These are phyloP conservation scores for Phytophthora parvispora DNA, from an alignment of 352 stramenopile species.

Conservation along the genomic window DNA sequence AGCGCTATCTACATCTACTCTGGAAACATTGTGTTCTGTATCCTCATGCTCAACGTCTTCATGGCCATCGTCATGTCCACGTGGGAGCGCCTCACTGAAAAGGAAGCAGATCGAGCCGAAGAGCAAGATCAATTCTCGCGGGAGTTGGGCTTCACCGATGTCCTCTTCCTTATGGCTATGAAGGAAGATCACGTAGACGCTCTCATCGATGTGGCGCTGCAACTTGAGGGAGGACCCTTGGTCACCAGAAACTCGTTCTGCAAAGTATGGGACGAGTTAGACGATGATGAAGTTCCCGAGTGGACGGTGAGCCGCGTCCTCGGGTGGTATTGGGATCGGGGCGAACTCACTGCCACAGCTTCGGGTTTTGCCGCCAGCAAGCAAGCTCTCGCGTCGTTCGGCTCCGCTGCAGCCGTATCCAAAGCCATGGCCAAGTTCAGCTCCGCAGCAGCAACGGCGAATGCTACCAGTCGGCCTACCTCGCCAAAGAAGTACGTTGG, in stretches of 20 bases:
- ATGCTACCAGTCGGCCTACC: conserved; percentile 15
- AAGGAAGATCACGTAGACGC: conserved; percentile 72
- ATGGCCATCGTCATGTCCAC: conserved; percentile 86
- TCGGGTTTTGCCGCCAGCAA: conserved; percentile 25
- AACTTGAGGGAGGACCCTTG: conserved; percentile 49
- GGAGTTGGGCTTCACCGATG: conserved; percentile 48
- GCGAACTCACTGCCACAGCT: conserved; percentile 12
- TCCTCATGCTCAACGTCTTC: conserved; percentile 84
- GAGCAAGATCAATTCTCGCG: conserved; percentile 60
- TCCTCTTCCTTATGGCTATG: conserved; percentile 61
- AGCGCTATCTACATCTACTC: conserved; percentile 82
- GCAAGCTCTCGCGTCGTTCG: conserved; percentile 34
- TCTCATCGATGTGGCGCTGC: conserved; percentile 60
- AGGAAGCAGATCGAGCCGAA: conserved; percentile 55
- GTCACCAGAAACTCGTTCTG: conserved; percentile 51
- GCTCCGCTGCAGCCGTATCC: conserved; percentile 27
- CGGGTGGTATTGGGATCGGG: conserved; percentile 71
- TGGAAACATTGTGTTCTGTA: conserved; percentile 74
- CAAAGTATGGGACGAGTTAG: conserved; percentile 51
- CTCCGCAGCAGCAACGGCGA: conserved; percentile 12
- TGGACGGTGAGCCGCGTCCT: conserved; percentile 53
- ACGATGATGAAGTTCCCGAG: conserved; percentile 47
- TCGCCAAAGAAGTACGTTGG: conserved; percentile 27
- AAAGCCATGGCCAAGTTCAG: conserved; percentile 39
- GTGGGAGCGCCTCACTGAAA: conserved; percentile 68